phyloP scores from a whole-genome alignment of 306 rosid species.

The Hippophae rhamnoides region DNA sequence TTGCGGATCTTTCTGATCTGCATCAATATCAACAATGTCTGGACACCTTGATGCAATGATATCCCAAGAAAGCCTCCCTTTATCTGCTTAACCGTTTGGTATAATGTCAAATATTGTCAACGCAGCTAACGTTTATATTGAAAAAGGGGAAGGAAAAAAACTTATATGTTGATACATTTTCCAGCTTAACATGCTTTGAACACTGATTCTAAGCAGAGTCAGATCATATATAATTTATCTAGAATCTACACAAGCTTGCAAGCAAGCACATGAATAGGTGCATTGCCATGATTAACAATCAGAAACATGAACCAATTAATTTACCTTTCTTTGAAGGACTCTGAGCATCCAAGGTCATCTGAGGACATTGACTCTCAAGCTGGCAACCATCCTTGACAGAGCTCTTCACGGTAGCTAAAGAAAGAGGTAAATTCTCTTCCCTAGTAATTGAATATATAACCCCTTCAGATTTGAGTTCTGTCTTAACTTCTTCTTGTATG shows the following conservation, averaged over 20 bases:
- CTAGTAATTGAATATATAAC: conserved; percentile 14
- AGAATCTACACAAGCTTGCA: neutral
- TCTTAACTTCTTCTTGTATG: conserved; percentile 17
- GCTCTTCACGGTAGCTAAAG: conserved; percentile 11
- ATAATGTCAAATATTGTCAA: neutral
- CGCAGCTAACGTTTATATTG: neutral
- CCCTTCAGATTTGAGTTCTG: conserved; percentile 29
- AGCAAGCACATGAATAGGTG: neutral
- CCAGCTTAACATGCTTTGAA: too few species aligned
- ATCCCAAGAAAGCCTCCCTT: conserved; percentile 24
- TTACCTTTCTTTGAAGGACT: conserved; percentile 46
- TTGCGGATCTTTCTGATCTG: conserved; percentile 51
- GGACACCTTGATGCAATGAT: conserved; percentile 22
- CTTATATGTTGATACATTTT: too few species aligned
- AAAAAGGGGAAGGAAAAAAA: neutral
- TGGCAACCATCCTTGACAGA: conserved; percentile 21
- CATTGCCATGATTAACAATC: neutral
- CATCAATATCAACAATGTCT: conserved; percentile 51
- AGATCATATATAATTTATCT: too few species aligned
- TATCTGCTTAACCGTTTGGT: conserved; percentile 23
- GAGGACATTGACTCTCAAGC: conserved; percentile 38
- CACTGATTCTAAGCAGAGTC: too few species aligned
- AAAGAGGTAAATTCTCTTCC: conserved; percentile 23
- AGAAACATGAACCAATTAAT: conserved; percentile 5
- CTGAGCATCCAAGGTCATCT: conserved; percentile 30